Conservation (phyloP, 1,139 yeast species). For the Yamadazyma kanchanaburiensis region DNA sequence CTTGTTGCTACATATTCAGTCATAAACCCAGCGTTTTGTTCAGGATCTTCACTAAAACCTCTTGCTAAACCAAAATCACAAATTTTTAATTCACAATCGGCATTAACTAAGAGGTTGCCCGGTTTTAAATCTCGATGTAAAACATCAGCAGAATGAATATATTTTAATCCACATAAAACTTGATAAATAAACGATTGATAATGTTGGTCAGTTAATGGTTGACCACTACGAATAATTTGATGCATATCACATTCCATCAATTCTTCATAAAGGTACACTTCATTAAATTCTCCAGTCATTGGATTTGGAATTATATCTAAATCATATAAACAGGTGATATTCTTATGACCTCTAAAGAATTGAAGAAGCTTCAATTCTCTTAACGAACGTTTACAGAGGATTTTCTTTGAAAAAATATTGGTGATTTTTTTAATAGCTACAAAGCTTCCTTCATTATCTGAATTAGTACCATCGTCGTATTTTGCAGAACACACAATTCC, state of each 20-base stretch:
- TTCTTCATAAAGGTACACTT: conserved; percentile 88
- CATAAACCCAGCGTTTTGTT: conserved; percentile 83
- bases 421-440: conserved; percentile 96
- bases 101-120: conserved; percentile 86
- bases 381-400: conserved; percentile 83
- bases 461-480: conserved; percentile 59
- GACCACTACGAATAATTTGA: conserved; percentile 91
- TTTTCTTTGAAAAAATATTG: conserved; percentile 83
- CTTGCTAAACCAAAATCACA: conserved; percentile 97
- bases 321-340: conserved; percentile 90
- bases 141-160: conserved; percentile 92
- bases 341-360: conserved; percentile 90
- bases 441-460: conserved; percentile 25
- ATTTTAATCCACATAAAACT: conserved; percentile 83
- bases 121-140: conserved; percentile 94
- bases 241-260: conserved; percentile 98
- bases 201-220: conserved; percentile 91
- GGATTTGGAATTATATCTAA: conserved; percentile 86
- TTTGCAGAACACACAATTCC: conserved; percentile 94
- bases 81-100: conserved; percentile 93
- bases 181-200: conserved; percentile 92
- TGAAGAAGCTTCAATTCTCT: conserved; percentile 84
- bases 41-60: conserved; percentile 85
- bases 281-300: conserved; percentile 70
- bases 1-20: conserved; percentile 97